These are phyloP conservation scores for Gnomoniopsis sp. DNA, from an alignment of 2,329 filamentous ascomycete genomes.

Conservation along the genomic window DNA sequence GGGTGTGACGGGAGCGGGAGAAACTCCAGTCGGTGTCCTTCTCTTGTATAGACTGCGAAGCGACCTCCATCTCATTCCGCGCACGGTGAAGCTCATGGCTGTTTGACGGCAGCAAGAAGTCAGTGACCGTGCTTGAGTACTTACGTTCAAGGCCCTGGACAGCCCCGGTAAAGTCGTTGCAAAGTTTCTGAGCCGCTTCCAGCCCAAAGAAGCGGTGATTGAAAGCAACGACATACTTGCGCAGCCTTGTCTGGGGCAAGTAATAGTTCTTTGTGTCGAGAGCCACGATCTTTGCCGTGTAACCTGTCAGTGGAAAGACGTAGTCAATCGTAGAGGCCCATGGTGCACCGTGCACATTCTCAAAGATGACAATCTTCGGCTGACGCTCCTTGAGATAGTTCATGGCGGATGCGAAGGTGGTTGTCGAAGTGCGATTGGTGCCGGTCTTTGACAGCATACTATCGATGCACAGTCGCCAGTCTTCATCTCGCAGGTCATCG, in stretches of 20 bases:
- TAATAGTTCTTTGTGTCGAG: slow-evolving; percentile 71
- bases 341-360: slow-evolving; percentile 63
- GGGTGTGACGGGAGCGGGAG: slow-evolving; percentile 56
- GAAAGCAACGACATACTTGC: slow-evolving; percentile 60
- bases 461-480: slow-evolving; percentile 14
- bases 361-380: slow-evolving; percentile 65
- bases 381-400: slow-evolving; percentile 34
- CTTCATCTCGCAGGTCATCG: slow-evolving; percentile 5
- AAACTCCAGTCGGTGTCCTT: slow-evolving; percentile 46
- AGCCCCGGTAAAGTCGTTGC: slow-evolving; percentile 37
- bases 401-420: slow-evolving; percentile 25
- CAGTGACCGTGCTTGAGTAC: slow-evolving; percentile 59
- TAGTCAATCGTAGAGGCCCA: slow-evolving; percentile 50
- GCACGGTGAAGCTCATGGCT: slow-evolving; percentile 51
- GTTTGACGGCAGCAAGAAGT: slow-evolving; percentile 56
- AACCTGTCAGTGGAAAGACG: slow-evolving; percentile 47
- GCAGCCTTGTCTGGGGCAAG: slow-evolving; percentile 65
- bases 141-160: slow-evolving; percentile 48
- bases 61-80: slow-evolving; percentile 43
- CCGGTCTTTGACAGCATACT: slow-evolving; percentile 4
- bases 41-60: slow-evolving; percentile 24
- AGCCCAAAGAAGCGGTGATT: slow-evolving; percentile 34
- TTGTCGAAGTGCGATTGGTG: slow-evolving; percentile 16
- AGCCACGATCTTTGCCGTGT: slow-evolving; percentile 44
- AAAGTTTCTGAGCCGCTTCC: slow-evolving; percentile 24